Conservation (phyloP, 495 filamentous ascomycete genomes). For the Hypoxylon trugodes region DNA sequence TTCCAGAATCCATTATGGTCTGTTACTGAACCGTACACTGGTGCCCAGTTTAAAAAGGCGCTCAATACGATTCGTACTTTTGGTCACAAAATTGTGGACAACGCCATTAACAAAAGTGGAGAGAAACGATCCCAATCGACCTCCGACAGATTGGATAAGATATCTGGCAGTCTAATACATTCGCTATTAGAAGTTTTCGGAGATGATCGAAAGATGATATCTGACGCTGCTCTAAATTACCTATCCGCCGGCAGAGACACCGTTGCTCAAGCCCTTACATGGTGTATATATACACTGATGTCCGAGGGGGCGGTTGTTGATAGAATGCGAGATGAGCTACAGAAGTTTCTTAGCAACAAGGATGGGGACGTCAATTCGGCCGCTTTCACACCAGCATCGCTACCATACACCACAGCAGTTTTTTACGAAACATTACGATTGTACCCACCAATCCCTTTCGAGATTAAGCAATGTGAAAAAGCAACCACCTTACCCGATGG, state of each 20-base stretch:
- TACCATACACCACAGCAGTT: conserved; percentile 64
- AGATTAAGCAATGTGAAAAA: conserved; percentile 64
- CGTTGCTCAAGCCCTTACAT: conserved; percentile 67
- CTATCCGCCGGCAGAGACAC: conserved; percentile 68
- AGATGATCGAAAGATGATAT: conserved; percentile 56
- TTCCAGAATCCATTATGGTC: conserved; percentile 70
- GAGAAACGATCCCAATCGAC: conserved; percentile 21
- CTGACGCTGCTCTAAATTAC: conserved; percentile 68
- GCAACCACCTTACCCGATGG: conserved; percentile 64
- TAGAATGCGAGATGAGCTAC: conserved; percentile 55
- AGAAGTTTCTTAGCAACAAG: conserved; percentile 1
- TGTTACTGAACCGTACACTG: conserved; percentile 61
- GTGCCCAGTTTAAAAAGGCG: conserved; percentile 54
- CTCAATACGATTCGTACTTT: conserved; percentile 58
- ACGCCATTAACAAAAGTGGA: conserved; percentile 48
- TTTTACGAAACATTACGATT: conserved; percentile 66
- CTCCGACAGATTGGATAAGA: conserved; percentile 48
- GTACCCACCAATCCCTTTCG: conserved; percentile 68
- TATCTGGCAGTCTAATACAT: conserved; percentile 64
- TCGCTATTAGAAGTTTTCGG: conserved; percentile 63
- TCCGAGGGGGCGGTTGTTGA: conserved; percentile 49
- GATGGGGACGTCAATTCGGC: conserved; percentile 42
- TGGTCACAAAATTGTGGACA: conserved; percentile 60
- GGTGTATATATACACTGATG: conserved; percentile 66
- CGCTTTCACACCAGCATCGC: conserved; percentile 49